phyloP scores from a whole-genome alignment of 2,329 filamentous ascomycete genomes.

The Epichloe gansuensis region DNA sequence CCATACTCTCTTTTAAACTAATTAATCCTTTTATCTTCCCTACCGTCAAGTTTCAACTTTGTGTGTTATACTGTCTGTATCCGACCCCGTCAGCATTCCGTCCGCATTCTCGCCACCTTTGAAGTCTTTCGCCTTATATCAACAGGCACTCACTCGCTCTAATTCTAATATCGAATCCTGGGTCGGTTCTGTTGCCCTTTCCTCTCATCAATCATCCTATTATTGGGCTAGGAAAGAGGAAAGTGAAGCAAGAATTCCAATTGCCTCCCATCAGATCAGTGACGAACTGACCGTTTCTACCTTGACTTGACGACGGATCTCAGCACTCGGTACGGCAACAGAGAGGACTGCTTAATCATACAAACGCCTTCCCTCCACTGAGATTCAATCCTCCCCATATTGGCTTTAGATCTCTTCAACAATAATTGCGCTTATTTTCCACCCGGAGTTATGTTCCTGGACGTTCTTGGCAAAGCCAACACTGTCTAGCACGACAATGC shows the following conservation, averaged over 20 bases:
- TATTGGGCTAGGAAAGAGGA: too few relatives aligned
- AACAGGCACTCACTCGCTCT: too few relatives aligned
- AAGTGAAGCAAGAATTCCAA: too few relatives aligned
- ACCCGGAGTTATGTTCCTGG: constrained; percentile 1
- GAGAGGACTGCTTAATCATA: neutral
- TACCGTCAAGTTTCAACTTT: too few relatives aligned
- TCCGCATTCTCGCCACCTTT: neutral
- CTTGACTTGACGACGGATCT: neutral
- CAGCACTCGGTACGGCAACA: neutral
- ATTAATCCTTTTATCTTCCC: neutral
- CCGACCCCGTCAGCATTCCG: too few relatives aligned
- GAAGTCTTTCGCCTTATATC: neutral
- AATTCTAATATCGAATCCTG: too few relatives aligned
- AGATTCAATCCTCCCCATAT: neutral
- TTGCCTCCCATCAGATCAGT: too few relatives aligned
- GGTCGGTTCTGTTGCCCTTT: too few relatives aligned
- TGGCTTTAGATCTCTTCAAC: neutral
- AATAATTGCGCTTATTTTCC: neutral
- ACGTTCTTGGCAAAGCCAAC: neutral
- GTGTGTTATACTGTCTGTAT: too few relatives aligned
- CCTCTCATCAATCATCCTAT: too few relatives aligned
- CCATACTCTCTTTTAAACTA: neutral
- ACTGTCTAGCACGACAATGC: constrained; percentile 4
- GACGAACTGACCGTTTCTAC: too few relatives aligned
- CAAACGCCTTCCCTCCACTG: neutral